phyloP scores from a whole-genome alignment of 352 stramenopile species.

The Pythium chondricola region DNA sequence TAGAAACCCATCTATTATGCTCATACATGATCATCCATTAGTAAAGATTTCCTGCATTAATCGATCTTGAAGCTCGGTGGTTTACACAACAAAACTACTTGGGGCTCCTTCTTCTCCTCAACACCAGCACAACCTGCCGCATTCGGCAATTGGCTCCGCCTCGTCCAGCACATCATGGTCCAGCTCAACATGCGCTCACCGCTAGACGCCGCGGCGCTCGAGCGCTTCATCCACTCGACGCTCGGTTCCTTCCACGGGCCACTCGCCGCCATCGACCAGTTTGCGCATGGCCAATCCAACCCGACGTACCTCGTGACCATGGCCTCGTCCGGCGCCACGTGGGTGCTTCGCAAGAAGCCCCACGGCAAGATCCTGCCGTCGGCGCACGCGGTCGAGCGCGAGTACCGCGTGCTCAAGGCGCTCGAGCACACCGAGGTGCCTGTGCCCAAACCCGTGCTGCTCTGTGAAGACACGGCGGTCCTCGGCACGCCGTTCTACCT shows the following conservation, averaged over 20 bases:
- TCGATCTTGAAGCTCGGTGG: conserved; percentile 14
- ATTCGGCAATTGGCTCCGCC: neutral
- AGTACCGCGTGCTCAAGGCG: conserved; percentile 65
- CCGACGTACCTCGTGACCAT: conserved; percentile 82
- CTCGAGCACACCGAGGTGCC: conserved; percentile 65
- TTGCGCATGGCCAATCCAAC: conserved; percentile 84
- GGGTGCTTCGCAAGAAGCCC: conserved; percentile 83
- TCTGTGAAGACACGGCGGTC: conserved; percentile 54
- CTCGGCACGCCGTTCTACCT: conserved; percentile 78
- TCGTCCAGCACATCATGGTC: conserved; percentile 20
- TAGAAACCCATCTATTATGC: neutral
- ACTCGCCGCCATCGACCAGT: conserved; percentile 66
- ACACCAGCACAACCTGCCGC: neutral
- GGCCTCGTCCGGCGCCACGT: conserved; percentile 39
- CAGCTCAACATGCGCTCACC: conserved; percentile 48
- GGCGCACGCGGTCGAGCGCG: conserved; percentile 74
- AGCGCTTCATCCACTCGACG: conserved; percentile 38
- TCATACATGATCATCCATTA: neutral
- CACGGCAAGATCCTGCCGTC: conserved; percentile 72
- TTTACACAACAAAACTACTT: conserved; percentile 15
- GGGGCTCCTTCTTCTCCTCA: neutral
- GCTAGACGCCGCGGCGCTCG: conserved; percentile 42
- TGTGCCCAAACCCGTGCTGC: conserved; percentile 50
- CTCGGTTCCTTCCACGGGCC: conserved; percentile 46
- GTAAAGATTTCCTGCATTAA: neutral